phyloP scores from a whole-genome alignment of 805 yeast species.

The Kluyveromyces siamensis region DNA sequence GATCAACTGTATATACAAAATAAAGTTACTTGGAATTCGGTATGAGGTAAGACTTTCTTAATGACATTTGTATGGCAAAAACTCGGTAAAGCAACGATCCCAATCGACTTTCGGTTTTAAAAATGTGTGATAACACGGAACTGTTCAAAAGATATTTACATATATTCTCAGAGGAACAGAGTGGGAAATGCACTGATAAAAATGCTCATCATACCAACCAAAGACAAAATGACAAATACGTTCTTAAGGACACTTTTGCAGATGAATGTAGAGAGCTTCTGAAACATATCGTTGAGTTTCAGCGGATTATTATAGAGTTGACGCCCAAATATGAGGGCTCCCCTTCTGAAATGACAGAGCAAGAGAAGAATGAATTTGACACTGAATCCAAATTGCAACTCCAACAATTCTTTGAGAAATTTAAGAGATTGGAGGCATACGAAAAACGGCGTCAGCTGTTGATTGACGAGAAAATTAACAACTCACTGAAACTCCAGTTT shows the following conservation, averaged over 20 bases:
- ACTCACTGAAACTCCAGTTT: conserved; percentile 7
- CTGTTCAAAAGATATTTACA: conserved; percentile 20
- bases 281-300: conserved; percentile 23
- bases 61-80: too few relatives aligned
- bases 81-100: too few relatives aligned
- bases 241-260: conserved; percentile 22
- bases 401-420: conserved; percentile 42
- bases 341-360: conserved; percentile 22
- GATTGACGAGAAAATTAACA: conserved; percentile 14
- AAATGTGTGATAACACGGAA: conserved; percentile 24
- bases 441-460: conserved; percentile 37
- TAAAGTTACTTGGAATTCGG: too few relatives aligned
- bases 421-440: conserved; percentile 41
- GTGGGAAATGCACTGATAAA: background rate
- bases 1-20: too few relatives aligned
- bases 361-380: conserved; percentile 47
- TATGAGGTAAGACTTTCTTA: too few relatives aligned
- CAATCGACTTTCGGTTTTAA: background rate
- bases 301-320: conserved; percentile 17
- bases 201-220: background rate
- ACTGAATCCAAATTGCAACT: conserved; percentile 44
- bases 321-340: conserved; percentile 22
- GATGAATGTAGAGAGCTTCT: conserved; percentile 23
- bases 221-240: conserved; percentile 1
- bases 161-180: conserved; percentile 16